Base-by-base conservation (phyloP, 352 stramenopile species). In the Phytopythium boreale region DNA sequence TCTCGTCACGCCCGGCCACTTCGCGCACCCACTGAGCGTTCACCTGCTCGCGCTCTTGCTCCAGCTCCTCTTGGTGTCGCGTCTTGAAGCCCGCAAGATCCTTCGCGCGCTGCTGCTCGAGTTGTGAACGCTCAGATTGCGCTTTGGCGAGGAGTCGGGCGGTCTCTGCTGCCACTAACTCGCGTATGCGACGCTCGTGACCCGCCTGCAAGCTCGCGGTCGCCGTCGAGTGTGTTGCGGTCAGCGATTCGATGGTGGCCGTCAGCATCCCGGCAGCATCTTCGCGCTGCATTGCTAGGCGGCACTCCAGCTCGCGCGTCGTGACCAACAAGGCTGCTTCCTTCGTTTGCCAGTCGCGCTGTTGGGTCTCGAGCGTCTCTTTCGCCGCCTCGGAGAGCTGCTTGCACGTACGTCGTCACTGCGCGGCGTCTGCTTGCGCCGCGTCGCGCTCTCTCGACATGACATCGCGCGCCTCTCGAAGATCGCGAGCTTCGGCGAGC, bases 11-110 rank as follows among this genome's bases (percentile, higher is more conserved):
- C 15, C 26, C n/a, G 1, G 74, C 58, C 4, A 88, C 39, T 62
- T 88, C 69, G 14, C 59, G 44, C 31, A 80, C 71, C 70, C 76
- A 87, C 5, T 50, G 76, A 26, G 71, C 27, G n/a, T 55, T 66
- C 19, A 82, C 26, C 17, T 44, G 49, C 9, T 57, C 29, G 4
- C 72, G 66, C 26, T 72, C 69, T 22, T 77, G 59, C n/a, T 86
- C 72, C 37, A 83, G 27, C 15, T 73, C 59, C 0, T 5, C 31
- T 44, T 62, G 49, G 55, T 87, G 67, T 6, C 59, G 34, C 6
- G 22, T 4, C 15, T 24, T 43, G 17, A 60, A n/a, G 0, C 50
- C 34, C 11, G 36, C n/a, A 15, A 77, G 22, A 3, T 61, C 36
- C 26, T 60, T 10, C 15, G 14, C 19, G 9, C 52, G 39, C 5